Evolutionary conservation across 2,329 filamentous ascomycete species (phyloP).

Genomic region (Cercospora sojina): DNA sequence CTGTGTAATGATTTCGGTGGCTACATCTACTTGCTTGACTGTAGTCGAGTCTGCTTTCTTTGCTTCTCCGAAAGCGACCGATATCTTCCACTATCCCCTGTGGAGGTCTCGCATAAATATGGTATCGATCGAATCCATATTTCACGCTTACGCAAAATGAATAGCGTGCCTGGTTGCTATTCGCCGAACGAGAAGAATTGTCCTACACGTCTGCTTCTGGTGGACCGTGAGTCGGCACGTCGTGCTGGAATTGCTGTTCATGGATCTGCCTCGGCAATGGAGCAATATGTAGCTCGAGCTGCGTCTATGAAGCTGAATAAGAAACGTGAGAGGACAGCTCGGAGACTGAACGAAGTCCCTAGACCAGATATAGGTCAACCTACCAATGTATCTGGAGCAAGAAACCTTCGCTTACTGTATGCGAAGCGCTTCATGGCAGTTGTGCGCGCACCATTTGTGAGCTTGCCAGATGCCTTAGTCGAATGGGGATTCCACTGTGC

Average conservation of each 20-base stretch:
- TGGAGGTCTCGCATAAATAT: neutral
- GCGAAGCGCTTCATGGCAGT: neutral
- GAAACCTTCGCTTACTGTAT: neutral
- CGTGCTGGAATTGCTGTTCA: constrained; percentile 19
- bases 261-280: constrained; percentile 21
- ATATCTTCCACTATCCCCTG: constrained; percentile 36
- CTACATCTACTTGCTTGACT: constrained; percentile 44
- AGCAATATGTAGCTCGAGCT: neutral
- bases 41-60: constrained; percentile 43
- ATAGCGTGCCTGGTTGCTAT: neutral
- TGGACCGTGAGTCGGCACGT: constrained; percentile 19
- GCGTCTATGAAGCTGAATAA: neutral
- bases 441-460: neutral
- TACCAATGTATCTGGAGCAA: neutral
- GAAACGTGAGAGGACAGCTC: neutral
- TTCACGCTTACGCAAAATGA: neutral
- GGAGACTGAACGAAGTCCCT: neutral
- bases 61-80: constrained; percentile 37
- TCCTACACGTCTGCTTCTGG: neutral
- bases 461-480: neutral
- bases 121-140: neutral
- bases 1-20: constrained; percentile 42
- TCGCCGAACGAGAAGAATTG: neutral
- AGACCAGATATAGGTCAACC: neutral
- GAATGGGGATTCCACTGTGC: neutral